phyloP scores from a whole-genome alignment of 2,329 filamentous ascomycete genomes.

The Venturia pyrina region DNA sequence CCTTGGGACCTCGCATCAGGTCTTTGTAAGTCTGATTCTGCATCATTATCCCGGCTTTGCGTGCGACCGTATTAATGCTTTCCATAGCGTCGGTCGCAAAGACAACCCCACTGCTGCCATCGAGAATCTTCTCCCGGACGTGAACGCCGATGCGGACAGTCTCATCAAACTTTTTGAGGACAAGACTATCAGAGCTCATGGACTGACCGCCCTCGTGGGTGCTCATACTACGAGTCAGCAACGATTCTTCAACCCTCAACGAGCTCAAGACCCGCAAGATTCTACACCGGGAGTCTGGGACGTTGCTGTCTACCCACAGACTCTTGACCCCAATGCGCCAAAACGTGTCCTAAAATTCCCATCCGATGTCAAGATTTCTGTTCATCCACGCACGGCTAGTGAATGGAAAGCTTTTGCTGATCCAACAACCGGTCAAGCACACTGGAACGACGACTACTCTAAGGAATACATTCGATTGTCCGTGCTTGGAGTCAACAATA shows the following conservation, averaged over 20 bases:
- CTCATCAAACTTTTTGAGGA: conserved; percentile 27
- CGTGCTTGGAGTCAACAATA: conserved; percentile 20
- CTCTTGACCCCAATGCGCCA: conserved; percentile 19
- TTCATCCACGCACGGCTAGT: conserved; percentile 23
- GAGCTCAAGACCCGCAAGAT: conserved; percentile 28
- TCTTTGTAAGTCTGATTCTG: conserved; percentile 15
- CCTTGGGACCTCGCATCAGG: conserved; percentile 28
- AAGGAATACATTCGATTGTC: conserved; percentile 17
- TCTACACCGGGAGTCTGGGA: conserved; percentile 29
- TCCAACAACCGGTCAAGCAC: conserved; percentile 9
- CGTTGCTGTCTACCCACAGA: conserved; percentile 27
- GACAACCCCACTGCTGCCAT: conserved; percentile 25
- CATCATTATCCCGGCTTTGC: neutral
- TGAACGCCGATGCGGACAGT: conserved; percentile 24
- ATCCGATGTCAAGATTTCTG: conserved; percentile 25
- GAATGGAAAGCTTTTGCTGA: conserved; percentile 20
- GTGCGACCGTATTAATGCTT: neutral
- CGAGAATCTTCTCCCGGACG: conserved; percentile 25
- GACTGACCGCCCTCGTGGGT: conserved; percentile 27
- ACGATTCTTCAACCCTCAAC: conserved; percentile 23
- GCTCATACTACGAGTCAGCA: conserved; percentile 29
- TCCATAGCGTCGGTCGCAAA: conserved; percentile 25
- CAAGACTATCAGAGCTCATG: conserved; percentile 29
- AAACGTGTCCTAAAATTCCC: conserved; percentile 27
- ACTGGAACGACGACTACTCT: conserved; percentile 18